Conservation (phyloP, 2,329 filamentous ascomycete species). For the Aspergillus tanneri region DNA sequence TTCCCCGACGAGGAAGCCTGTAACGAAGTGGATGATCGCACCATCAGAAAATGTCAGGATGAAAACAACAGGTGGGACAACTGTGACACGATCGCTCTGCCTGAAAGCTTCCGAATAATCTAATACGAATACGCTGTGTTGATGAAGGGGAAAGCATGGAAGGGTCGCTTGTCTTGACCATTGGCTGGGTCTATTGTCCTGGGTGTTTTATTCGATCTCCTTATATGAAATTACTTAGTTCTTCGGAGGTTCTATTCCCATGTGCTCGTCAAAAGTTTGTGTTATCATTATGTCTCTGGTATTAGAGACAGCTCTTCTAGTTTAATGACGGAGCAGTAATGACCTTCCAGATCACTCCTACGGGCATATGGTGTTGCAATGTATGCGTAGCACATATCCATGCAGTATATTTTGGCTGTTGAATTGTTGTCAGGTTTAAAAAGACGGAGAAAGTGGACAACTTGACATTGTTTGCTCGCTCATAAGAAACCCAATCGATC, state of each 20-base stretch:
- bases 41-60: background rate
- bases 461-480: too few relatives aligned
- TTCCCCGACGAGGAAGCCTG: conserved; percentile 70
- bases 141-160: background rate
- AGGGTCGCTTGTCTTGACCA: background rate
- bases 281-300: conserved; percentile 2
- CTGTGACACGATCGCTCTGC: background rate
- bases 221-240: background rate
- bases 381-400: too few relatives aligned
- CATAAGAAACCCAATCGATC: too few relatives aligned
- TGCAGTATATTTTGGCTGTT: too few relatives aligned
- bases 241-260: background rate
- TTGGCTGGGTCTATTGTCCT: too few relatives aligned
- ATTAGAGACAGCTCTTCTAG: background rate
- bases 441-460: background rate
- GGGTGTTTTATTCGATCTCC: background rate
- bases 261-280: conserved; percentile 6
- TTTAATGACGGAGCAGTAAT: conserved; percentile 8
- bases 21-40: conserved; percentile 31
- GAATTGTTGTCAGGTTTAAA: too few relatives aligned
- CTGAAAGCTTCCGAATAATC: background rate
- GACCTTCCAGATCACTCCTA: too few relatives aligned
- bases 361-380: too few relatives aligned
- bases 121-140: background rate
- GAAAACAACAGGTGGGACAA: background rate